phyloP scores from a whole-genome alignment of 805 yeast species.

The Isabelozyma pseudorhagii region DNA sequence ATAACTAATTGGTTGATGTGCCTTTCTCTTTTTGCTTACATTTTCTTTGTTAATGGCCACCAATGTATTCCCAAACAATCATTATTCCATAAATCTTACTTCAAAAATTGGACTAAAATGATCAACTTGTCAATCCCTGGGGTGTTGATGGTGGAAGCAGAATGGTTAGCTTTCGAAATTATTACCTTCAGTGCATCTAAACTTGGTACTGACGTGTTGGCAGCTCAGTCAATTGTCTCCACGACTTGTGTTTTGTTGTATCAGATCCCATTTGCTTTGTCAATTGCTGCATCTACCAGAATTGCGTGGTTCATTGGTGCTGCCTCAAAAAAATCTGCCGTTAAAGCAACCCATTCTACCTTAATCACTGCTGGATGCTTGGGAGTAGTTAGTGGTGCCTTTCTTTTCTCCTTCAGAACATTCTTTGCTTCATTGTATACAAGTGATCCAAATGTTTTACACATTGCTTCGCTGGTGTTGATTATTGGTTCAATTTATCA shows the following conservation, averaged over 20 bases:
- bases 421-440: slow-evolving; percentile 41
- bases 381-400: slow-evolving; percentile 35
- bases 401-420: slow-evolving; percentile 35
- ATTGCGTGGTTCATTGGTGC: slow-evolving; percentile 78
- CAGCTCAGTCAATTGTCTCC: slow-evolving; percentile 71
- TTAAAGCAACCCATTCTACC: slow-evolving; percentile 35
- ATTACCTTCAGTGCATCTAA: slow-evolving; percentile 66
- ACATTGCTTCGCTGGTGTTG: slow-evolving; percentile 37
- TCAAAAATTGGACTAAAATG: slow-evolving; percentile 62
- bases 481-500: slow-evolving; percentile 51
- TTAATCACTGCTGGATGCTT: slow-evolving; percentile 25
- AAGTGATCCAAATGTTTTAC: slow-evolving; percentile 33
- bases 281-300: slow-evolving; percentile 73
- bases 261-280: slow-evolving; percentile 73
- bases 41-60: slow-evolving; percentile 41
- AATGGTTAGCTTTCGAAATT: slow-evolving; percentile 76
- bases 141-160: slow-evolving; percentile 72
- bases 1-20: slow-evolving; percentile 74
- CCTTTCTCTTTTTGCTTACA: slow-evolving; percentile 46
- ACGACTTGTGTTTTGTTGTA: slow-evolving; percentile 66
- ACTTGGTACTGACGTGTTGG: slow-evolving; percentile 63
- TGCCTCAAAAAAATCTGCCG: slow-evolving; percentile 40
- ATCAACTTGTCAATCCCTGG: slow-evolving; percentile 68
- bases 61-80: slow-evolving; percentile 40
- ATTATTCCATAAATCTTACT: slow-evolving; percentile 21